Base-by-base conservation (phyloP, 1,284 basidiomycete species). In the Leucoagaricus sp. region DNA sequence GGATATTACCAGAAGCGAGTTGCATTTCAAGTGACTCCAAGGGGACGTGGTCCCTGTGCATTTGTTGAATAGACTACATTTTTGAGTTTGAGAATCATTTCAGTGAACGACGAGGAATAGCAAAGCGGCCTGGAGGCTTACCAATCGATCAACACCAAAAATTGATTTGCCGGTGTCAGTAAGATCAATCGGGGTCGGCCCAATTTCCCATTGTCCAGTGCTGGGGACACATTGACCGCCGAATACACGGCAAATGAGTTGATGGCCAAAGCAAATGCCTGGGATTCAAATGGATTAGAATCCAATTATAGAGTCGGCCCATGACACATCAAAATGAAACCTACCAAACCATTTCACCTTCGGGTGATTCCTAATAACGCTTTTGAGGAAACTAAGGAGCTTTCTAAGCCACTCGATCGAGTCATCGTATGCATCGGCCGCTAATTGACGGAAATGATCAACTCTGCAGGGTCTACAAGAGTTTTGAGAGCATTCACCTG, bases 191-290 rank as follows among this genome's bases (percentile, higher is more conserved):
- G 75, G 70, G 0, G 83, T 86, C 1, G 85, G 80, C 0, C 91
- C 88, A 17, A 91, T 75, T 67, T 96, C 93, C 89, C 92, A 95
- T 42, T 70, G 77, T 0, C 76, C 80, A 3, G 68, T 68, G 65
- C 91, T 94, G 19, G 75, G 81, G 5, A 86, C 83, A 56, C 88
- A 90, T 50, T 77, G 69, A 10, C 82, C 86, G 4, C 92, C 93
- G 31, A 94, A 76, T 0, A 93, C 92, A 9, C 86, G 80, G 0
- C 86, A 83, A 56, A 96, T 69, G 61, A 94, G 88, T 65, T 96
- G 94, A 69, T 95, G 94, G 0, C 93, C 93, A 63, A 94, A 96
- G 69, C 94, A 95, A 58, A 95, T 90, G 1, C 89, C 91, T 89
- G 25, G 12, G 28, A 12, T 15, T 5, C 12, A 3, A 28, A 2